Evolutionary conservation across 192 early-diverging fungal species (phyloP).

Genomic region (Entrophospora sp.): DNA sequence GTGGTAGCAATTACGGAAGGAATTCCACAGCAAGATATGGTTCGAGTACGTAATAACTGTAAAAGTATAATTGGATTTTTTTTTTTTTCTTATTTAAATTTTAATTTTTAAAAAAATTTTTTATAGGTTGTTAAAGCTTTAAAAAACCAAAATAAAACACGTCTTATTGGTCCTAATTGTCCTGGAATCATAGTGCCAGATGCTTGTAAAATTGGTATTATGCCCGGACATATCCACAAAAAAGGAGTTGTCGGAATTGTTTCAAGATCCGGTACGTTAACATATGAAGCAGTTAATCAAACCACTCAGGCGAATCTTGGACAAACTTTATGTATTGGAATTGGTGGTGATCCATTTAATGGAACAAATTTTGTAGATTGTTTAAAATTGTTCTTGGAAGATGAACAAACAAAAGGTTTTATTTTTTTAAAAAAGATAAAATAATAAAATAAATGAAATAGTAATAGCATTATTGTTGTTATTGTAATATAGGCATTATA

Average conservation of each 20-base stretch:
- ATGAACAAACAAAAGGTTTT: slow-evolving; percentile 85
- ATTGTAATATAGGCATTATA: slow-evolving; percentile 62
- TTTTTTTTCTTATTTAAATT: background rate
- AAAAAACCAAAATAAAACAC: slow-evolving; percentile 82
- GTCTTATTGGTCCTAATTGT: slow-evolving; percentile 99
- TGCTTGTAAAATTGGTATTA: slow-evolving; percentile 99
- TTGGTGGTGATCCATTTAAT: slow-evolving; percentile 99
- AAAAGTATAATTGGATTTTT: background rate
- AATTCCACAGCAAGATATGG: slow-evolving; percentile 99
- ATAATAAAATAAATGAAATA: too few species aligned
- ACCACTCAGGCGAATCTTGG: slow-evolving; percentile 94
- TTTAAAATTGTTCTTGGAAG: slow-evolving; percentile 87
- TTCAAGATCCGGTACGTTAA: slow-evolving; percentile 97
- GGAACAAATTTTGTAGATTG: slow-evolving; percentile 99
- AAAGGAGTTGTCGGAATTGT: slow-evolving; percentile 94
- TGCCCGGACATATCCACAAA: slow-evolving; percentile 98
- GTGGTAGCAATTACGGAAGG: slow-evolving; percentile 98
- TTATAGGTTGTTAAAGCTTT: slow-evolving; percentile 92
- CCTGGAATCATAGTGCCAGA: slow-evolving; percentile 96
- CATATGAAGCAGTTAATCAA: slow-evolving; percentile 98
- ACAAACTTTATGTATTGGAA: slow-evolving; percentile 93
- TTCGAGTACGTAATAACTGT: slow-evolving; percentile 43
- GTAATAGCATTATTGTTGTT: too few species aligned
- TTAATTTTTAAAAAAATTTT: background rate
- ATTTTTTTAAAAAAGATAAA: background rate